Base-by-base conservation (phyloP, 306 rosid species). In the Trichosanthes truncata region DNA sequence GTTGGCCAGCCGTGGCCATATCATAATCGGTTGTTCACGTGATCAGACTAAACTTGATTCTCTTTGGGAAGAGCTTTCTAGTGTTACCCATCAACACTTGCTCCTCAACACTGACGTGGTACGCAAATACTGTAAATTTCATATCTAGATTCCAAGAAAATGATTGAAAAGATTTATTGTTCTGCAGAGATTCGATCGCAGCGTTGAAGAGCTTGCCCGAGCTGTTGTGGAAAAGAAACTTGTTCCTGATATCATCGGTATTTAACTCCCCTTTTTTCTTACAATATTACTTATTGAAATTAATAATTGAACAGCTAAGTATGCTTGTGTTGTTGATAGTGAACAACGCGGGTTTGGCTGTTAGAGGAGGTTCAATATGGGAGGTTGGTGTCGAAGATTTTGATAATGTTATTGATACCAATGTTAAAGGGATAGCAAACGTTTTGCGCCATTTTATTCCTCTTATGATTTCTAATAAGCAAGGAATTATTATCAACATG, bases 371-470 rank as follows among this genome's bases (percentile, higher is more conserved):
- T 43, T 43, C 48, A n/a, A 59, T 94, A 20, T 94, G 98, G 98
- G 98, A 94, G 82, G 87, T 94, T 45, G 86, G 88, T 0, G 80
- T 13, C 2, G 89, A 90, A 41, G 97, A 92, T 80, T 94, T 94
- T 71, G 91, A 89, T 41, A 11, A 18, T 15, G 97, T 94, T 4
- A 81, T 94, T 4, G 96, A 90, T 40, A 94, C 96, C 0, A 94
- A 94, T 67, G 74, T 94, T n/a, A 94, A 92, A 77, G 98, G 98
- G 6, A 25, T 83, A 2, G 91, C 94, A 2, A 94, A 94, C 48
- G 78, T 94, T 62, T 31, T 94, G 68, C 88, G 98, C 0, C 97
- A 90, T 66, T 92, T 94, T 83, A 85, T 94, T 73, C 97, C 98
- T 38, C 74, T 85, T 1, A 87, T 94, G 96, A 74, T 90, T 12